Evolutionary conservation across 139 green algal genomes (phyloP), one percentile per base, ranked within the genome.

Genomic region (Ulvella scutata): DNA sequence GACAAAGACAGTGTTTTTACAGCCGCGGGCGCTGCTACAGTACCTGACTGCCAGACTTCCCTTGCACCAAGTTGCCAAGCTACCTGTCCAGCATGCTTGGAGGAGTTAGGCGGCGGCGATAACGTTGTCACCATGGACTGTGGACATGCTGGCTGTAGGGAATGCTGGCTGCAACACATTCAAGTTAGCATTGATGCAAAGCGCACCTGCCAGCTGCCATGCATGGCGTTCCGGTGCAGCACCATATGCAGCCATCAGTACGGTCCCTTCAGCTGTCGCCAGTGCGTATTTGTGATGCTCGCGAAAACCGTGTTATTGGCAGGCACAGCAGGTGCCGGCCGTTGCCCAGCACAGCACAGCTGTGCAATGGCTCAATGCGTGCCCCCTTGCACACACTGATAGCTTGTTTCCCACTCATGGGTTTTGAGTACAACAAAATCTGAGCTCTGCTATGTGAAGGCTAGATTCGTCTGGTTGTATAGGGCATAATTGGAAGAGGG

Each of bases 91-190:
- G 51, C 33, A 36, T 67, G 51, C 51, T 36, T 67, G 51, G 51
- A 67, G 7, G 51, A 31, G 13, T 36, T 67, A 13, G 17, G 9
- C 4, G n/a, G n/a, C 4, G 17, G n/a, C 7, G 9, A 67, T 6
- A 26, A 29, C n/a, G 33, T 67, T 29, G 7, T 31, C n/a, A n/a
- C n/a, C 51, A 67, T 67, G 51, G 51, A 67, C 51, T 97, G 92
- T 76, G 88, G 88, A 0, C 92, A 97, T 80, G 78, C 60, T 1
- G 96, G 91, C 79, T 97, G 92, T 86, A 88, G 92, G 38, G 77
- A 82, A 17, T 97, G 92, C 83, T 97, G 92, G 92, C 79, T 39
- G 3, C 83, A 89, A 61, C 93, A 97, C 80, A 80, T 93, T 43
- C 51, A 80, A 23, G 85, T 90, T 2, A 82, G 89, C 43, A 92